These are phyloP conservation scores for Rhazya stricta DNA, from an alignment of 257 asterid genomes.

Conservation along the genomic window DNA sequence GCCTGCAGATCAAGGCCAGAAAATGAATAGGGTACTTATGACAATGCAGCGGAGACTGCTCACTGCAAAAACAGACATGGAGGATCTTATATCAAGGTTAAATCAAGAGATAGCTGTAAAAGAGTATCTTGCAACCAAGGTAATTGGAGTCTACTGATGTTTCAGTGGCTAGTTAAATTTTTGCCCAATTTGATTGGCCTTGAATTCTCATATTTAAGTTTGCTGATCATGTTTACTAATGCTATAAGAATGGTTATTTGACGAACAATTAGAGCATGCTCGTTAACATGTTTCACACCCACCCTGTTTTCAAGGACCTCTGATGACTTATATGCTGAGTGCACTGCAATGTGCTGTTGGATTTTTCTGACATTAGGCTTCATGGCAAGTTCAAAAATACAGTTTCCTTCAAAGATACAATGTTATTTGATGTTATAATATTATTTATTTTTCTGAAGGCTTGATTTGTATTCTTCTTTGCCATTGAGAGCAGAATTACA, in stretches of 20 bases:
- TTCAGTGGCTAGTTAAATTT: neutral
- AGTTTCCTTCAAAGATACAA: neutral
- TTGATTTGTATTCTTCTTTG: neutral
- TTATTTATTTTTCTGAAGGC: neutral
- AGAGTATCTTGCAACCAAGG: conserved; percentile 93
- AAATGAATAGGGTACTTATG: conserved; percentile 60
- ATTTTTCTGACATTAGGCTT: neutral
- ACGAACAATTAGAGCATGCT: neutral
- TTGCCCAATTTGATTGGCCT: neutral
- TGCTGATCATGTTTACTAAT: neutral
- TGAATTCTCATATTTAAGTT: neutral
- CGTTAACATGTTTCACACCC: neutral
- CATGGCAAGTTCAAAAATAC: neutral
- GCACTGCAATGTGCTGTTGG: neutral
- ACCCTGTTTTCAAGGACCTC: neutral
- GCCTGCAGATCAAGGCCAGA: conserved; percentile 83
- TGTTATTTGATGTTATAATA: neutral
- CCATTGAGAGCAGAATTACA: neutral
- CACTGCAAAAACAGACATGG: conserved; percentile 93
- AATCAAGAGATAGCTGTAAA: conserved; percentile 91
- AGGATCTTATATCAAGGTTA: conserved; percentile 93
- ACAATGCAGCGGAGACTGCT: conserved; percentile 72
- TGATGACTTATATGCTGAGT: neutral
- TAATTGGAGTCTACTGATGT: conserved; percentile 16
- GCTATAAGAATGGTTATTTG: neutral